Conservation (phyloP, 2,329 filamentous ascomycete species). For the Tolypocladium pustulatum region DNA sequence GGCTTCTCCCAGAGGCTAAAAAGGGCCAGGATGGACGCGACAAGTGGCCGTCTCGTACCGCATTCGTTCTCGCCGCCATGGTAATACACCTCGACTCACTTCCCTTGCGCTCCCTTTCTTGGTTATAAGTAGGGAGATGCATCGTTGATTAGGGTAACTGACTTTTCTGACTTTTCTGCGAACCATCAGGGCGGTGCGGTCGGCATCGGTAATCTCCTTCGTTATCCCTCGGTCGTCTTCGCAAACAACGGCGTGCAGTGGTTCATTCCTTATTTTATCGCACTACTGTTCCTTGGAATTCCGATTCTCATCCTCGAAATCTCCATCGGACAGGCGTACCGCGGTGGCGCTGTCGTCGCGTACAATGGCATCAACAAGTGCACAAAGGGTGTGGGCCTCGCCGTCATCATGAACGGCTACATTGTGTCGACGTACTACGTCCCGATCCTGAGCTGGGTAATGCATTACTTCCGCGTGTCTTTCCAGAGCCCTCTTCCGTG, state of each 20-base stretch:
- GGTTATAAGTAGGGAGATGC: background rate
- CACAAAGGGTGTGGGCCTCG: conserved; percentile 39
- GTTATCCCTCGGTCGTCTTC: conserved; percentile 44
- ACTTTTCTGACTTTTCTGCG: background rate
- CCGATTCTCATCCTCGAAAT: conserved; percentile 43
- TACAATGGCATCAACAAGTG: conserved; percentile 37
- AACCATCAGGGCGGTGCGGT: conserved; percentile 31
- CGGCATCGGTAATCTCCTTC: conserved; percentile 43
- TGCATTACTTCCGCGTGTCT: conserved; percentile 43
- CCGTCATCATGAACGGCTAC: conserved; percentile 37
- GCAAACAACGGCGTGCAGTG: conserved; percentile 46
- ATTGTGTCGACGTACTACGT: conserved; percentile 43
- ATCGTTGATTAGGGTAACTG: background rate
- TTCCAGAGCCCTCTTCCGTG: conserved; percentile 43
- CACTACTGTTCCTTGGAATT: conserved; percentile 39
- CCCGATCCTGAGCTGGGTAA: conserved; percentile 43
- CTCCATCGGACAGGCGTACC: conserved; percentile 56
- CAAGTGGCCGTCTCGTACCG: conserved; percentile 13
- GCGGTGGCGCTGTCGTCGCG: conserved; percentile 38
- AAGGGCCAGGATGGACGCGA: conserved; percentile 16
- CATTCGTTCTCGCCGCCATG: conserved; percentile 20
- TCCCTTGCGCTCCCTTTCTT: background rate
- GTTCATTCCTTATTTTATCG: conserved; percentile 44
- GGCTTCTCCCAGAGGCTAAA: conserved; percentile 11
- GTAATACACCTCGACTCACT: conserved; percentile 14